Base-by-base conservation (phyloP, 345 rosid genomes). In the Citrus mangshanensis region DNA sequence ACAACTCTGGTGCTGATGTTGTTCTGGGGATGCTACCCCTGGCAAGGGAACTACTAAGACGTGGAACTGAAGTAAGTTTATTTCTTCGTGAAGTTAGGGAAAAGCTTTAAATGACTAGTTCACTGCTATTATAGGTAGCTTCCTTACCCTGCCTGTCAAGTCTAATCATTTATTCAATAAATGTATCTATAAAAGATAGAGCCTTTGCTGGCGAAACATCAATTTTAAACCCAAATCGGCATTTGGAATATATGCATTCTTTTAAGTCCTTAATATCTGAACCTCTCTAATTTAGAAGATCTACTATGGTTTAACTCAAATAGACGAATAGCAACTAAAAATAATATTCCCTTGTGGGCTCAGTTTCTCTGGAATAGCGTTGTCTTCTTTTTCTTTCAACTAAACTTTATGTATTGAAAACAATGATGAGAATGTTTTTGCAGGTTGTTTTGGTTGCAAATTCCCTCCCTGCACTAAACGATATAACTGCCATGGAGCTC, bases 361-460 rank as follows among this genome's bases (percentile, higher is more conserved):
- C 18, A 61, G 67, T 35, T 32, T 68, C 56, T 65, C 37, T 60
- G 35, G 18, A 30, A 60, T 14, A 59, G n/a, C 38, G 21, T 34
- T 65, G 34, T 67, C 79, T 58, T 82, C 25, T n/a, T 74, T 28
- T 74, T 35, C 77, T 72, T 62, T 73, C 69, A 69, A 40, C 46
- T 62, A 32, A 72, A 28, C 16, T 21, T 10, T 21, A 22, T 75
- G 69, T 56, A 12, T 67, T 42, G 67, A 74, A 59, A 67, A 56
- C 49, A 61, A 76, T 54, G 74, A 73, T 42, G 68, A 56, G 75
- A 55, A 70, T 68, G 19, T 75, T 78, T 81, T 61, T 86, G 75
- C 85, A 96, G 99, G 99, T 96, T 81, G 98, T 96, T 84, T 85
- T 96, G 85, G 98, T 94, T 76, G 99, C 97, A 34, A 96, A 96